Evolutionary conservation across 2,329 filamentous ascomycete genomes (phyloP).

Genomic region (Botrytis medusae): DNA sequence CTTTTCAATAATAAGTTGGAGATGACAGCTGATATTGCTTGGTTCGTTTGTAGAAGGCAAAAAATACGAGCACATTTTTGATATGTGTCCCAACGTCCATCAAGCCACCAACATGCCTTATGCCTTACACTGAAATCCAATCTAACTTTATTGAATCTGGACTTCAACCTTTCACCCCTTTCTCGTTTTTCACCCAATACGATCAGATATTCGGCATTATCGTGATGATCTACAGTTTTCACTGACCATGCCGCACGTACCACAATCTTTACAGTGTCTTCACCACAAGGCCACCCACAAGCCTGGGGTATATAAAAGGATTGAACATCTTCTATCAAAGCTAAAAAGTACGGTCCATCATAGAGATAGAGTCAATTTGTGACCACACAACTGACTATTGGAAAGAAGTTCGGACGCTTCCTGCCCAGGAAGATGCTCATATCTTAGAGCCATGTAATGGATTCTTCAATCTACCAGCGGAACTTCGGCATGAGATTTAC

Average conservation of each 20-base stretch:
- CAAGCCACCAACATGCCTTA: constrained; percentile 19
- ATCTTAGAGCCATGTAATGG: constrained; percentile 1
- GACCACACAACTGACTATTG: constrained; percentile 14
- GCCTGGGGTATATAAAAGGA: constrained; percentile 3
- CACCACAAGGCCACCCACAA: constrained; percentile 12
- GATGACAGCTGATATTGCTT: constrained; percentile 2
- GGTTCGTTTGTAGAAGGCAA: not conserved
- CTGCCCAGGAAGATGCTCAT: constrained; percentile 3
- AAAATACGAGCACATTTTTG: not conserved
- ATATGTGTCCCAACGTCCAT: constrained; percentile 9
- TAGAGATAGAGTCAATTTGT: constrained; percentile 3
- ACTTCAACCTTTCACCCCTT: not conserved
- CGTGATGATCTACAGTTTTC: constrained; percentile 11
- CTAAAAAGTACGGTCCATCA: constrained; percentile 12
- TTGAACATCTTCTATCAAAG: constrained; percentile 13
- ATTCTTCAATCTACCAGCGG: constrained; percentile 15
- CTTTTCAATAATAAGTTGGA: not conserved
- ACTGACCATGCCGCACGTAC: constrained; percentile 19
- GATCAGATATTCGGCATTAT: constrained; percentile 2
- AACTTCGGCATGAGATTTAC: constrained; percentile 19
- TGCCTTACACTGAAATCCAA: constrained; percentile 3
- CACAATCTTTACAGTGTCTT: constrained; percentile 4
- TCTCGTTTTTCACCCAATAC: not conserved
- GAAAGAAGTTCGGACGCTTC: not conserved
- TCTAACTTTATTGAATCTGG: not conserved